Evolutionary conservation across 371 early-diverging fungal genomes (phyloP), one percentile per base, ranked within the genome.

Genomic region (Mucor indicus): DNA sequence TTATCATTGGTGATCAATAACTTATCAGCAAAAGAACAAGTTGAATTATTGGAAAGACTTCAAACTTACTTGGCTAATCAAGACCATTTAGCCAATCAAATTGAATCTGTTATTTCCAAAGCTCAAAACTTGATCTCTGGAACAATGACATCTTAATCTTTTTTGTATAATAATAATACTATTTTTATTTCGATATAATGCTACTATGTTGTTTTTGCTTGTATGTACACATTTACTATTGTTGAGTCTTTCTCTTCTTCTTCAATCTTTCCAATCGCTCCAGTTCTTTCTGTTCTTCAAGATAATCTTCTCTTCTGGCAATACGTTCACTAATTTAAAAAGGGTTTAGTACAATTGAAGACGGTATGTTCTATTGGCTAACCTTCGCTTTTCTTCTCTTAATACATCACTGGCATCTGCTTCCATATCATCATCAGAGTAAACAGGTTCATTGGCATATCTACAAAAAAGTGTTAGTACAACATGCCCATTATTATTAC

Each of bases 341-440:
- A 9, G 32, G n/a, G 22, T 4, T 27, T 27, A 27, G 29, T 27
- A 10, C n/a, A 12, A 27, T 10, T 16, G 4, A 17, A 20, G 32
- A 11, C 13, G 20, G 12, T 9, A 24, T 33, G 0, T 15, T 2
- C 15, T n/a, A 12, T 24, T 7, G 9, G 17, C 8, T 23, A 68
- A 77, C 80, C 80, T 81, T 69, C 80, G 60, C 29, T 72, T 72
- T 50, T 82, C 82, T 56, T 82, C 82, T 21, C 75, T 64, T 23
- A 79, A 49, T 4, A 82, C 71, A 39, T 82, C 79, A 17, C 72
- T 57, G 13, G 82, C 68, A 47, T 75, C 57, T 5, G 77, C 82
- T 46, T 82, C 82, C 82, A 82, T 82, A 57, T 82, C 81, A 38
- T 75, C 76, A 50, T 80, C 82, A 11, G 82, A 81, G 30, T 52